Conservation (phyloP, 805 yeast genomes). For the Barnettozyma populi region DNA sequence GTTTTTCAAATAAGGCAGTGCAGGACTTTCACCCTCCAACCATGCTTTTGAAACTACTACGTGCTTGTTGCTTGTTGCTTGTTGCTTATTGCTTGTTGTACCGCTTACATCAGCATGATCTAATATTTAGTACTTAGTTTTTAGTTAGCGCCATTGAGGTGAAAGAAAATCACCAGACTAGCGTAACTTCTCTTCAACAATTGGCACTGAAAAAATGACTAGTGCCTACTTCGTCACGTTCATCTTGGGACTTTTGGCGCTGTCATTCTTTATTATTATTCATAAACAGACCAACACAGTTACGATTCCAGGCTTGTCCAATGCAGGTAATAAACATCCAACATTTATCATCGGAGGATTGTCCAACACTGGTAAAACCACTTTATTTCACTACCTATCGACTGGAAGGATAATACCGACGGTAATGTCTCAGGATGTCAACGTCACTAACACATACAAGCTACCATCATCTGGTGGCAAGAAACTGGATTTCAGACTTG, state of each 20-base stretch:
- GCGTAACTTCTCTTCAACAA: neutral
- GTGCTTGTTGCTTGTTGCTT: too few relatives aligned
- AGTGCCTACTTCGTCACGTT: slow-evolving; percentile 2
- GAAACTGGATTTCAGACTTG: slow-evolving; percentile 41
- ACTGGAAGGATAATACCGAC: slow-evolving; percentile 29
- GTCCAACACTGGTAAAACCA: slow-evolving; percentile 61
- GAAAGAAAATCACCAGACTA: neutral
- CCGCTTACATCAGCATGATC: neutral
- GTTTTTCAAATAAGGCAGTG: neutral
- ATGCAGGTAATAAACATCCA: slow-evolving; percentile 34
- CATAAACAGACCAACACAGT: slow-evolving; percentile 13
- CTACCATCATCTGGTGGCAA: slow-evolving; percentile 35
- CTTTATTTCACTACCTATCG: slow-evolving; percentile 38
- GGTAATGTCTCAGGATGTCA: slow-evolving; percentile 50
- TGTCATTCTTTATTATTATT: slow-evolving; percentile 9
- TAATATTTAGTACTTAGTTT: too few relatives aligned
- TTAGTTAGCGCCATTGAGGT: too few relatives aligned
- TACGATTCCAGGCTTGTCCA: slow-evolving; percentile 14
- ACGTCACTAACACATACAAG: slow-evolving; percentile 29
- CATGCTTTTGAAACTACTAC: too few relatives aligned
- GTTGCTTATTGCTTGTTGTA: neutral
- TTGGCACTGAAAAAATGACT: neutral
- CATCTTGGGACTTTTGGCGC: slow-evolving; percentile 5
- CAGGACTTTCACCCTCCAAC: too few relatives aligned
- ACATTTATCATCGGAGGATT: slow-evolving; percentile 63